Evolutionary conservation across 2,329 filamentous ascomycete species (phyloP), one percentile per base, ranked within the genome.

Genomic region (Cytospora leucostoma): DNA sequence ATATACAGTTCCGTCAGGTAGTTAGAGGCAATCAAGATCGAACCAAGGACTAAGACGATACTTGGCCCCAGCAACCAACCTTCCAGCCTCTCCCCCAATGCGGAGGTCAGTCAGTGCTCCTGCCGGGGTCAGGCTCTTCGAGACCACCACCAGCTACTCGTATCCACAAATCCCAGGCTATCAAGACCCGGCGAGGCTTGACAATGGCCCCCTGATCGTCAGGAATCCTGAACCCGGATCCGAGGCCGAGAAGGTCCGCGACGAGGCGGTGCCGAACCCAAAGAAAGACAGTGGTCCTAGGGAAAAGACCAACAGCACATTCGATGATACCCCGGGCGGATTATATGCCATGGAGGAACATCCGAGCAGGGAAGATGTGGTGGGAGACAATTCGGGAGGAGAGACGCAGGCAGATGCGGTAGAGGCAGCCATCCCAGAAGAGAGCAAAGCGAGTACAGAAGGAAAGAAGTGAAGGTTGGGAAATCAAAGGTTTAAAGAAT

Each of bases 201-300:
- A 15, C 2, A 38, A n/a, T n/a, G 37, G 55, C 10, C 55, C 38
- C 38, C 21, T 57, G 38, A 38, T 57, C 7, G 55, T 57, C 55
- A 57, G n/a, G 32, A 57, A 57, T 21, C 55, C 55, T 10, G 55
- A 57, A 19, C 19, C 55, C 7, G 55, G 55, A 19, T 57, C 55
- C 4, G 38, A 47, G 27, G 55, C 55, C 15, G 55, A 47, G 8
- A 49, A 7, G 35, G 27, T 57, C 35, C 55, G 55, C 15, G 38
- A 57, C 21, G 55, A 49, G 10, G 55, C 38, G 15, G 7, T 57
- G 27, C 55, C 17, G 10, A 13, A 33, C 15, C 38, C 21, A 15
- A n/a, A 19, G 7, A 57, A 38, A 7, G 15, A 35, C 10, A 15
- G 7, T 47, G 21, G n/a, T 19, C 38, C 15, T 32, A 6, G 34